A percentile compares a stretch with the other conserved stretches of the same genome.
phyloP scores from a whole-genome alignment of 441 rosid genomes.

The Syzygium malaccense region DNA sequence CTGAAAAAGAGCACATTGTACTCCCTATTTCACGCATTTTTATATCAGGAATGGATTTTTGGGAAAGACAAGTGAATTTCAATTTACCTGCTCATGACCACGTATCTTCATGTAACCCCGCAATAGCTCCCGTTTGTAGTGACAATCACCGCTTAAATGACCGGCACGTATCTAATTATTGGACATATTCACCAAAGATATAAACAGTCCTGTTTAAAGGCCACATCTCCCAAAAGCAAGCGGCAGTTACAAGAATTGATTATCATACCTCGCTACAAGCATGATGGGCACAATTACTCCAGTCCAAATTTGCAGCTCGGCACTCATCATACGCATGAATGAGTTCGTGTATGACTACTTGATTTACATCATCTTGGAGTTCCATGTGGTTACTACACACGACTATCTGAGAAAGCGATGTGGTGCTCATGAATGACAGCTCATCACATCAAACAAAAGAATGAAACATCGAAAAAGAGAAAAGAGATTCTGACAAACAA shows the following conservation, averaged over 20 bases:
- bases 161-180: constrained; percentile 69
- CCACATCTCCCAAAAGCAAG: not conserved
- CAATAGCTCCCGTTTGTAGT: constrained; percentile 77
- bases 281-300: constrained; percentile 93
- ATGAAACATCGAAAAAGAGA: not conserved
- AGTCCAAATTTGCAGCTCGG: constrained; percentile 80
- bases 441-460: not conserved
- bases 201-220: not conserved
- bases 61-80: not conserved
- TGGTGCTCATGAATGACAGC: not conserved
- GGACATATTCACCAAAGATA: not conserved
- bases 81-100: constrained; percentile 86
- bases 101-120: constrained; percentile 68
- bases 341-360: constrained; percentile 78
- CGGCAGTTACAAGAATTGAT: not conserved
- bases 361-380: constrained; percentile 76
- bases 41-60: not conserved
- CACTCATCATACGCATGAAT: constrained; percentile 91
- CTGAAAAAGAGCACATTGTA: not conserved
- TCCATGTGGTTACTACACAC: constrained; percentile 73
- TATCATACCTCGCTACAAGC: constrained; percentile 81
- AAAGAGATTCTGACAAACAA: not conserved
- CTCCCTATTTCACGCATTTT: not conserved
- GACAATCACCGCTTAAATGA: constrained; percentile 93
- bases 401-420: constrained; percentile 38